Percentiles rank a stretch among this genome's conserved stretches.
These are phyloP conservation scores for Cryptococcus sp. DNA, from an alignment of 1,284 basidiomycete genomes.

Conservation along the genomic window DNA sequence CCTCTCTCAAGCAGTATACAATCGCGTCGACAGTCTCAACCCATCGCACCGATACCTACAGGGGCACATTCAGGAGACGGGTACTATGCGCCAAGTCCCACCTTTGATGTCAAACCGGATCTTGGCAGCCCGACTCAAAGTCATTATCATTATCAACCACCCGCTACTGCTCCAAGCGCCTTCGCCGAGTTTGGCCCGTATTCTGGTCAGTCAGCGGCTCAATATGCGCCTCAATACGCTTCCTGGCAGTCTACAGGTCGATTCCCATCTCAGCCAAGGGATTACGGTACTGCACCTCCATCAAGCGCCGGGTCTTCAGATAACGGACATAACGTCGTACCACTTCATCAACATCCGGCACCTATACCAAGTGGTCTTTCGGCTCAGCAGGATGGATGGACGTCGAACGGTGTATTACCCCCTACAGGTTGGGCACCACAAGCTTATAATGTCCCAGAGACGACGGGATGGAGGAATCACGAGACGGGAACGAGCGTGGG, in stretches of 20 bases:
- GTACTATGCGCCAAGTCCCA: background rate
- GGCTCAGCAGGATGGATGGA: no score
- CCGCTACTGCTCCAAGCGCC: constrained; percentile 2
- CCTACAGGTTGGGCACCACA: background rate
- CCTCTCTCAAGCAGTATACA: background rate
- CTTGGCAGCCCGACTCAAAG: background rate
- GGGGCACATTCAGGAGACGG: background rate
- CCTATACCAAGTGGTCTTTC: background rate
- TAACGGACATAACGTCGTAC: background rate
- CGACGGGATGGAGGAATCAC: background rate
- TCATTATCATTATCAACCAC: constrained; percentile 5
- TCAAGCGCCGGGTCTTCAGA: background rate
- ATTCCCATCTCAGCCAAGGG: background rate
- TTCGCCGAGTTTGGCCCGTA: constrained; percentile 3
- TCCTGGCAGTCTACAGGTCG: background rate
- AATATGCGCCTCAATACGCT: background rate
- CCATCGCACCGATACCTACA: background rate
- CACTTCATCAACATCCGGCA: background rate
- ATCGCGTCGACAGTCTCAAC: constrained; percentile 3
- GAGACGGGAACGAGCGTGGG: background rate
- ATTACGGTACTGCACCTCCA: background rate
- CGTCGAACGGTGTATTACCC: no score
- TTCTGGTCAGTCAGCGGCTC: background rate
- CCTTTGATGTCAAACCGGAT: background rate
- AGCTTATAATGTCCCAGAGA: background rate